A percentile compares a stretch with the other conserved stretches of the same genome.
These are phyloP conservation scores for Yueomyces sp. DNA, from an alignment of 1,139 yeast species.

Conservation along the genomic window DNA sequence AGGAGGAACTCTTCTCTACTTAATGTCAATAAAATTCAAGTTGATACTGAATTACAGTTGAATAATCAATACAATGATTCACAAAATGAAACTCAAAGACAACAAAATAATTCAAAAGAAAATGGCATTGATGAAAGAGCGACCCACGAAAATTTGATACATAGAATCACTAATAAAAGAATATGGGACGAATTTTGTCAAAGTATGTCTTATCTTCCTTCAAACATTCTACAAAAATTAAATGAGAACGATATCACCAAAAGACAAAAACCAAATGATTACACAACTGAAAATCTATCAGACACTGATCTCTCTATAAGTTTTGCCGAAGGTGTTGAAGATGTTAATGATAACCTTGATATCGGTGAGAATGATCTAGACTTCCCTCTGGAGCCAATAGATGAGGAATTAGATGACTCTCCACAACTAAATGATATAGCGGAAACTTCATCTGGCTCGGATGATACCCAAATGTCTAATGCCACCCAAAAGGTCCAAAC, in stretches of 20 bases:
- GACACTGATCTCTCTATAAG: slow-evolving; percentile 16
- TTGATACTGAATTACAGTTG: slow-evolving; percentile 13
- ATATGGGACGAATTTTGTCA: slow-evolving; percentile 10
- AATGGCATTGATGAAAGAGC: too few species aligned
- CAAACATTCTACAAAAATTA: slow-evolving; percentile 5
- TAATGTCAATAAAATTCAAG: slow-evolving; percentile 14
- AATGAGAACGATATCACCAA: slow-evolving; percentile 4
- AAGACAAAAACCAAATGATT: slow-evolving; percentile 6
- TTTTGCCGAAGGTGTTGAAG: slow-evolving; percentile 8
- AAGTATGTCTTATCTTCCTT: slow-evolving; percentile 10
- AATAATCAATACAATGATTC: slow-evolving; percentile 6
- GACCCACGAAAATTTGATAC: background rate
- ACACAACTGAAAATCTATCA: slow-evolving; percentile 6
- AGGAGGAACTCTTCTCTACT: slow-evolving; percentile 4
- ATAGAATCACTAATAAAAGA: slow-evolving; percentile 9
- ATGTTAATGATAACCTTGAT: slow-evolving; percentile 1
- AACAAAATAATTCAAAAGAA: background rate
- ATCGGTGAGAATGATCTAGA: slow-evolving; percentile 5
- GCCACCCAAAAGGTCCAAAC: slow-evolving; percentile 12
- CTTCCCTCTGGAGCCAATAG: background rate
- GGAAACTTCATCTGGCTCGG: background rate
- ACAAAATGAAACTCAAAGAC: background rate
- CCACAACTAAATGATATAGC: background rate
- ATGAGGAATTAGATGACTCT: slow-evolving; percentile 1
- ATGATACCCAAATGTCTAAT: background rate